Evolutionary conservation across 2,329 filamentous ascomycete species (phyloP).

Genomic region (Fusarium graminum): DNA sequence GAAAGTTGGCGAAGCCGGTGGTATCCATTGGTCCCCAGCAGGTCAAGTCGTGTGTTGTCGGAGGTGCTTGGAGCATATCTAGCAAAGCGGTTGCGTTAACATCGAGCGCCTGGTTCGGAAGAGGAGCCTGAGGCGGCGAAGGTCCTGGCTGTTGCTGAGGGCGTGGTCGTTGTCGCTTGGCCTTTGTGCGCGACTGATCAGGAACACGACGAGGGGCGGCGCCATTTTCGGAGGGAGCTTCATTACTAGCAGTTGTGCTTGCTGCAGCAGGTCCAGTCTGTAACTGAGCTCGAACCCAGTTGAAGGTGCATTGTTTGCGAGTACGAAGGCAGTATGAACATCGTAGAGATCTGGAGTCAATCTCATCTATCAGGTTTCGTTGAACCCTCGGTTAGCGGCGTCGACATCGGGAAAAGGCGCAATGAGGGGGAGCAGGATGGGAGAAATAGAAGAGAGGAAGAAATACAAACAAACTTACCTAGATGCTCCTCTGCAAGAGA

Average conservation of each 20-base stretch:
- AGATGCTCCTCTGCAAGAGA: conserved; percentile 49
- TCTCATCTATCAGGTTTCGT: conserved; percentile 46
- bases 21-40: conserved; percentile 49
- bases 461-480: conserved; percentile 39
- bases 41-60: conserved; percentile 46
- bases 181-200: conserved; percentile 46
- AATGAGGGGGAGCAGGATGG: conserved; percentile 21
- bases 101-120: conserved; percentile 44
- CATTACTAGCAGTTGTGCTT: conserved; percentile 26
- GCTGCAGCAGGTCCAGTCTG: conserved; percentile 45
- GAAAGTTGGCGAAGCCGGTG: conserved; percentile 44
- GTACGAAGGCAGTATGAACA: conserved; percentile 49
- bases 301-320: conserved; percentile 49
- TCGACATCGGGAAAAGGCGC: conserved; percentile 36
- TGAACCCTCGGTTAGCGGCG: conserved; percentile 44
- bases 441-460: not conserved
- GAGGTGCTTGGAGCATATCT: conserved; percentile 49
- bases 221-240: conserved; percentile 37
- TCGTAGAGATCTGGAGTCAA: conserved; percentile 48
- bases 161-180: conserved; percentile 47
- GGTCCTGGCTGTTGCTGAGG: conserved; percentile 43
- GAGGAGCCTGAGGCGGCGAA: conserved; percentile 41
- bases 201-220: conserved; percentile 42
- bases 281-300: conserved; percentile 49
- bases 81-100: conserved; percentile 48